Base-by-base conservation (phyloP, 257 asterid species). In the Solanum pinnatisectum region DNA sequence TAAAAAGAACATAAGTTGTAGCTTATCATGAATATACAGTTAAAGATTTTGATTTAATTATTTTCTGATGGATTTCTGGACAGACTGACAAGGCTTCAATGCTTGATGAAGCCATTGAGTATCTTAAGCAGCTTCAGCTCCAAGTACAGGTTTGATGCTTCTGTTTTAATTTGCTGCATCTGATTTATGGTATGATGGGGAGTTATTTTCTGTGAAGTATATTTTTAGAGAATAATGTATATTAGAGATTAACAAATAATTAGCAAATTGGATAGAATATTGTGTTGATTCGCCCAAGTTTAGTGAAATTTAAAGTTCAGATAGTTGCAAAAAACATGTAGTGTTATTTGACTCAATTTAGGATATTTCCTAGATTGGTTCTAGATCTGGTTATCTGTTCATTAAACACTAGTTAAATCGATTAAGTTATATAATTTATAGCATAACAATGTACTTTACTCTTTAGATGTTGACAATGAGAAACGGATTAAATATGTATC, bases 51-150 rank as follows among this genome's bases (percentile, higher is more conserved):
- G 22, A 46, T n/a, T 23, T 73, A 5, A n/a, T 42, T 68, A 85
- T 68, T 86, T 27, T 88, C n/a, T 79, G 20, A 70, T 27, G 16
- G 59, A 84, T 63, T 88, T 89, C 74, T 37, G 20, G 20, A 78
- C 87, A 95, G 98, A 95, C 96, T n/a, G 96, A 95, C 88, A 94
- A 95, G 94, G 98, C 98, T 46, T 95, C 98, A 15, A 95, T 95
- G 98, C 98, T 94, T 15, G 98, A 95, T 46, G 97, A 95, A 91
- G 98, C 97, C 16, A 95, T 95, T 59, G 97, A 94, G 89, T 95
- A 95, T 82, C 96, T 94, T 67, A 94, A 95, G 93, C 98, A 95
- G 91, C 97, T 95, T 86, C 98, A 95, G 94, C 96, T 94, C 89
- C 97, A 94, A 93, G 98, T 94, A 16, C 98, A 95, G 94, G 98